phyloP scores from a whole-genome alignment of 176 grass and related monocot genomes.

The Carex pumila region DNA sequence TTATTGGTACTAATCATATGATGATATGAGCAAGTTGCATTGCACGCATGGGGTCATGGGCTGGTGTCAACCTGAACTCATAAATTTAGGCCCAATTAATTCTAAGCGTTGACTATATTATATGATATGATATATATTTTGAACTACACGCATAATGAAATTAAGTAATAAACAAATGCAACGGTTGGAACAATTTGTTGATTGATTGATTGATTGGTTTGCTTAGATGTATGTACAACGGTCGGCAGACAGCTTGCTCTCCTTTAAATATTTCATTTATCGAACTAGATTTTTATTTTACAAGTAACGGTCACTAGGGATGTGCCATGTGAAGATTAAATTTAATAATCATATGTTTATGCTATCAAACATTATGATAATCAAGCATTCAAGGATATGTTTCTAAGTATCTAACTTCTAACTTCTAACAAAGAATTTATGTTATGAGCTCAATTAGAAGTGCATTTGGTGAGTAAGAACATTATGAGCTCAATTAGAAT shows the following conservation, averaged over 20 bases:
- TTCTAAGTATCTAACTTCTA: not conserved
- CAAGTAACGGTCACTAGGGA: not conserved
- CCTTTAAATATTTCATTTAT: not conserved
- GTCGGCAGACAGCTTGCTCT: not conserved
- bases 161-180: not conserved
- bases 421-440: not conserved
- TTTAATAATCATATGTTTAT: not conserved
- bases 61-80: not conserved
- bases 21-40: not conserved
- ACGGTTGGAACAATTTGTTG: not conserved
- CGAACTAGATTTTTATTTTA: not conserved
- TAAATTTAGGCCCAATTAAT: not conserved
- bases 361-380: not conserved
- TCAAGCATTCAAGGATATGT: not conserved
- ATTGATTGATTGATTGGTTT: slow-evolving; percentile 8
- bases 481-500: not conserved
- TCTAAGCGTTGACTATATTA: not conserved
- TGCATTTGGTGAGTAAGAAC: too few species aligned
- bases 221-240: slow-evolving; percentile 4
- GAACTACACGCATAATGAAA: not conserved
- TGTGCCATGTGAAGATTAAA: not conserved
- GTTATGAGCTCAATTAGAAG: not conserved
- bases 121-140: not conserved
- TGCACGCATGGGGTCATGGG: not conserved
- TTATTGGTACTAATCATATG: not conserved